Evolutionary conservation across 2,329 filamentous ascomycete genomes (phyloP).

Genomic region (Xenoacremonium recifei): DNA sequence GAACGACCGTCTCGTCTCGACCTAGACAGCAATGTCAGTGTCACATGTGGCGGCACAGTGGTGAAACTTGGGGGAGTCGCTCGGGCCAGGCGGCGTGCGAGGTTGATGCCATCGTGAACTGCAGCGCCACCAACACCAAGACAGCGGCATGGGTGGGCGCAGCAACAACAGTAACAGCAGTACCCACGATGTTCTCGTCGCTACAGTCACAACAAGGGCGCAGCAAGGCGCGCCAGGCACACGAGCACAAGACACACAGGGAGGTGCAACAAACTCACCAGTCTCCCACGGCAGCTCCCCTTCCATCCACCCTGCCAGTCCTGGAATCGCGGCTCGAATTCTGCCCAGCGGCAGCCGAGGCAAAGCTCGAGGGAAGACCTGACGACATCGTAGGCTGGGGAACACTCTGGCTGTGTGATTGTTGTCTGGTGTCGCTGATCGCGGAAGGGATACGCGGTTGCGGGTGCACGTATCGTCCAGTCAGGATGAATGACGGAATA

Average conservation of each 20-base stretch:
- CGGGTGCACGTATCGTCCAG: slow-evolving; percentile 21
- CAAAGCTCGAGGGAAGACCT: slow-evolving; percentile 79
- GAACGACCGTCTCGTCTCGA: slow-evolving; percentile 56
- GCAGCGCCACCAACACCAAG: not conserved
- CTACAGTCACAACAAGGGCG: too few relatives aligned
- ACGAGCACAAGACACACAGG: not conserved
- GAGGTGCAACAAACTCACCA: slow-evolving; percentile 57
- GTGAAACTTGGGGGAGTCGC: not conserved
- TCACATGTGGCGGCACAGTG: not conserved
- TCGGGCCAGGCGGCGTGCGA: not conserved
- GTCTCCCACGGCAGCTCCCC: slow-evolving; percentile 61
- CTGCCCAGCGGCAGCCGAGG: slow-evolving; percentile 78
- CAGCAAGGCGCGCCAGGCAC: too few relatives aligned
- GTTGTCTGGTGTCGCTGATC: not conserved
- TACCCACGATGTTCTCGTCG: too few relatives aligned
- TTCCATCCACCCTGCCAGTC: slow-evolving; percentile 57
- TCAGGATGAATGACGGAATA: slow-evolving; percentile 10
- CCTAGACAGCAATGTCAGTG: slow-evolving; percentile 40
- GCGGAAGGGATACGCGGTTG: slow-evolving; percentile 10
- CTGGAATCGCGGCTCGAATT: slow-evolving; percentile 59
- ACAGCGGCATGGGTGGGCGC: not conserved
- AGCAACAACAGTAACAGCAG: not conserved
- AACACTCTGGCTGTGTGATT: not conserved
- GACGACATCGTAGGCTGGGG: slow-evolving; percentile 61
- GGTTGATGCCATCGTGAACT: not conserved